These are phyloP conservation scores for Fusarium torulosum DNA, from an alignment of 2,329 filamentous ascomycete genomes.

Conservation along the genomic window DNA sequence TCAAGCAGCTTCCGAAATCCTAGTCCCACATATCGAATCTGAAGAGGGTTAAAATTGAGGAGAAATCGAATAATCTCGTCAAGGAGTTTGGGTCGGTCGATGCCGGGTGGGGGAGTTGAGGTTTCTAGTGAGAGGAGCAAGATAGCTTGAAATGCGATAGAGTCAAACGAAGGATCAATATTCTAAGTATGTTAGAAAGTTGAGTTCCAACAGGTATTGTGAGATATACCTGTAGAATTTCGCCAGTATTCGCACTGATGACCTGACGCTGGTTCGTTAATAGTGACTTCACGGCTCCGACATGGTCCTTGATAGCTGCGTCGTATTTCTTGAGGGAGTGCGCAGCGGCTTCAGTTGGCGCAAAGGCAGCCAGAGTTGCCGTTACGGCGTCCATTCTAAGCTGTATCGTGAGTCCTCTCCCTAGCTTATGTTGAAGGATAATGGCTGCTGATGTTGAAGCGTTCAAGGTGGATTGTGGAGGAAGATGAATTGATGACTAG, in stretches of 20 bases:
- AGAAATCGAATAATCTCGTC: constrained; percentile 61
- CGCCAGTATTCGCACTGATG: constrained; percentile 52
- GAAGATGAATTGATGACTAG: constrained; percentile 17
- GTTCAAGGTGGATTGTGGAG: constrained; percentile 12
- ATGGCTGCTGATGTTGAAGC: constrained; percentile 19
- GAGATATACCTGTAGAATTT: constrained; percentile 58
- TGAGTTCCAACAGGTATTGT: neutral
- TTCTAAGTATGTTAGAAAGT: constrained; percentile 52
- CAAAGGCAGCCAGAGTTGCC: constrained; percentile 58
- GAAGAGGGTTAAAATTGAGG: constrained; percentile 62
- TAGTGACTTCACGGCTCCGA: constrained; percentile 55
- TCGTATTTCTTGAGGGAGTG: constrained; percentile 56
- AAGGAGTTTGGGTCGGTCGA: constrained; percentile 52
- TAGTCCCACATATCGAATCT: constrained; percentile 64
- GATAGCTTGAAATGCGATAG: constrained; percentile 64
- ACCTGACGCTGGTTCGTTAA: constrained; percentile 51
- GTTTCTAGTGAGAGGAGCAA: constrained; percentile 57
- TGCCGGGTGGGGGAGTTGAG: constrained; percentile 45
- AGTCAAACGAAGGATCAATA: constrained; percentile 62
- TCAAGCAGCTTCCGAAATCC: constrained; percentile 61
- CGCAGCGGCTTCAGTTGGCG: constrained; percentile 48
- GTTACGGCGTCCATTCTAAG: constrained; percentile 51
- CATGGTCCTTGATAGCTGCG: constrained; percentile 54
- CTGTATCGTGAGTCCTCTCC: neutral
- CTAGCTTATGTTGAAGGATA: constrained; percentile 3